phyloP scores from a whole-genome alignment of 2,329 filamentous ascomycete species.

The Huntiella omanensis region DNA sequence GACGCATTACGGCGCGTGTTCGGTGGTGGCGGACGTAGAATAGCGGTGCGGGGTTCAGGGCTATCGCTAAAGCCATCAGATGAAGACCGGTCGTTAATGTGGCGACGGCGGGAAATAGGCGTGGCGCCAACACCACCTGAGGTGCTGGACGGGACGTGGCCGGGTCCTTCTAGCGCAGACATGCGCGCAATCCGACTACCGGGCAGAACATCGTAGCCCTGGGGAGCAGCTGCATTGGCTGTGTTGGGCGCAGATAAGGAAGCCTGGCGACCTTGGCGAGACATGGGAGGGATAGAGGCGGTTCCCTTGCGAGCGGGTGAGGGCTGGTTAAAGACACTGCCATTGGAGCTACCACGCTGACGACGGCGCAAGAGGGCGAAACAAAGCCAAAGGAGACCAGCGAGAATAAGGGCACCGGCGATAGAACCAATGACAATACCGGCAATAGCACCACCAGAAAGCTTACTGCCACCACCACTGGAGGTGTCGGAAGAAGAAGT shows the following conservation, averaged over 20 bases:
- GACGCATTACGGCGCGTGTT: slow-evolving; percentile 62
- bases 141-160: slow-evolving; percentile 33
- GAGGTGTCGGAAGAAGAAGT: slow-evolving; percentile 23
- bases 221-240: slow-evolving; percentile 16
- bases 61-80: slow-evolving; percentile 57
- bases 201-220: slow-evolving; percentile 56
- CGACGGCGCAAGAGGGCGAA: slow-evolving; percentile 30
- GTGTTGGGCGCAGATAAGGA: slow-evolving; percentile 9
- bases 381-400: slow-evolving; percentile 50
- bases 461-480: slow-evolving; percentile 17
- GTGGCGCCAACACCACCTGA: slow-evolving; percentile 8
- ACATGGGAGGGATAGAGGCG: slow-evolving; percentile 21
- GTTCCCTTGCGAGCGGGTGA: slow-evolving; percentile 44
- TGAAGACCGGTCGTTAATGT: slow-evolving; percentile 39
- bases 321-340: slow-evolving; percentile 74
- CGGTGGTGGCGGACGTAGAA: slow-evolving; percentile 38
- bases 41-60: slow-evolving; percentile 43
- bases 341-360: slow-evolving; percentile 40
- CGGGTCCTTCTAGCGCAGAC: slow-evolving; percentile 73
- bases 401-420: slow-evolving; percentile 49
- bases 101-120: slow-evolving; percentile 16
- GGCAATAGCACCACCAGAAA: slow-evolving; percentile 78
- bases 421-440: slow-evolving; percentile 75
- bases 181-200: slow-evolving; percentile 86
- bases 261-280: slow-evolving; percentile 12